phyloP scores from a whole-genome alignment of 2,329 filamentous ascomycete genomes.

The Diaporthe amygdali region DNA sequence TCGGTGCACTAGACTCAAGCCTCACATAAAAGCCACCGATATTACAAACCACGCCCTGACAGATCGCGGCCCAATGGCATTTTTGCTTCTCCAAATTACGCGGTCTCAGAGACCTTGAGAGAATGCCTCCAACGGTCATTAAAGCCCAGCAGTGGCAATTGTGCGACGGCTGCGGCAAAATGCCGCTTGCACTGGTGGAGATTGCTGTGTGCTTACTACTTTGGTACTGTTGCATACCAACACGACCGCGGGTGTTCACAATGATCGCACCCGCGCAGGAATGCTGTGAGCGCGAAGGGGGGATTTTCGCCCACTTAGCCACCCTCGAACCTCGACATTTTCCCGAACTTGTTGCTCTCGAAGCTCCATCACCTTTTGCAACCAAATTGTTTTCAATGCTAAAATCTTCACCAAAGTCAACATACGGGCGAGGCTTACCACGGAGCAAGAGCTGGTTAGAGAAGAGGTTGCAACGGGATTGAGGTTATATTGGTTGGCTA shows the following conservation, averaged over 20 bases:
- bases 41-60: background rate
- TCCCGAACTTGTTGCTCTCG: background rate
- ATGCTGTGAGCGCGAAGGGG: conserved; percentile 19
- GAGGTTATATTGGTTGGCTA: conserved; percentile 1
- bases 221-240: conserved; percentile 19
- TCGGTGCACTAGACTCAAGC: background rate
- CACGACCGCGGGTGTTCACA: conserved; percentile 13
- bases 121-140: conserved; percentile 2
- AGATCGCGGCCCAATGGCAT: conserved; percentile 1
- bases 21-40: conserved; percentile 6
- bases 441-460: conserved; percentile 6
- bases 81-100: conserved; percentile 2
- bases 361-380: background rate
- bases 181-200: background rate
- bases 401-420: background rate
- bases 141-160: background rate
- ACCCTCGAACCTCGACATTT: conserved; percentile 16
- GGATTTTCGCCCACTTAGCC: conserved; percentile 16
- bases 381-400: background rate
- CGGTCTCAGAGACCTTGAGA: conserved; percentile 6
- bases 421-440: background rate
- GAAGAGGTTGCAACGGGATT: conserved; percentile 7
- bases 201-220: conserved; percentile 16
- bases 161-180: background rate
- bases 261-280: conserved; percentile 1